Evolutionary conservation across 768 basidiomycete genomes (phyloP).

Genomic region (Fomitopsis serialis): DNA sequence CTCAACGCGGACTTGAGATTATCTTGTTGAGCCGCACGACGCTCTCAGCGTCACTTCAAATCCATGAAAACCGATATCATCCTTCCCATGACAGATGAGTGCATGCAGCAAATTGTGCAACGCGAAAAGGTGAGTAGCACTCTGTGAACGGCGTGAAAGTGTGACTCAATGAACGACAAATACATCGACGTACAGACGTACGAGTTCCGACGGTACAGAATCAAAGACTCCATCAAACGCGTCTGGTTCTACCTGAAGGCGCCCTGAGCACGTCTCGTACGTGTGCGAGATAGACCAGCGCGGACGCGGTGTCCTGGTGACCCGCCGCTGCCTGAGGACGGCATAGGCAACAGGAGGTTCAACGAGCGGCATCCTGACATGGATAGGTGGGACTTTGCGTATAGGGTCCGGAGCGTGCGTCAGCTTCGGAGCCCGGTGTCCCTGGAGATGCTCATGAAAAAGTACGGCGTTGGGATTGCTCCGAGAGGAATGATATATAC

Average conservation of each 20-base stretch:
- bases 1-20: too few species aligned
- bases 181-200: too few species aligned
- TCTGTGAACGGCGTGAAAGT: too few species aligned
- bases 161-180: too few species aligned
- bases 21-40: too few species aligned
- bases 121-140: too few species aligned
- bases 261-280: conserved; percentile 22
- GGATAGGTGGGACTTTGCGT: conserved; percentile 24
- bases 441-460: conserved; percentile 14
- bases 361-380: conserved; percentile 19
- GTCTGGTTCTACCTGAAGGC: conserved; percentile 27
- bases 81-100: too few species aligned
- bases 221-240: conserved; percentile 18
- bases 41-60: too few species aligned
- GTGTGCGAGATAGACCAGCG: conserved; percentile 25
- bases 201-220: conserved; percentile 28
- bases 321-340: conserved; percentile 18
- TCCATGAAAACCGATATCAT: too few species aligned
- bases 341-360: conserved; percentile 22
- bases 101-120: too few species aligned
- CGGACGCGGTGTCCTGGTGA: conserved; percentile 18
- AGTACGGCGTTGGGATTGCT: conserved; percentile 13
- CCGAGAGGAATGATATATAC: conserved; percentile 17
- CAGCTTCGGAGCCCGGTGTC: conserved; percentile 12
- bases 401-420: conserved; percentile 18